A percentile compares a stretch with the other conserved stretches of the same genome.
phyloP scores from a whole-genome alignment of 2,329 filamentous ascomycete genomes.

The Truncatella angustata region DNA sequence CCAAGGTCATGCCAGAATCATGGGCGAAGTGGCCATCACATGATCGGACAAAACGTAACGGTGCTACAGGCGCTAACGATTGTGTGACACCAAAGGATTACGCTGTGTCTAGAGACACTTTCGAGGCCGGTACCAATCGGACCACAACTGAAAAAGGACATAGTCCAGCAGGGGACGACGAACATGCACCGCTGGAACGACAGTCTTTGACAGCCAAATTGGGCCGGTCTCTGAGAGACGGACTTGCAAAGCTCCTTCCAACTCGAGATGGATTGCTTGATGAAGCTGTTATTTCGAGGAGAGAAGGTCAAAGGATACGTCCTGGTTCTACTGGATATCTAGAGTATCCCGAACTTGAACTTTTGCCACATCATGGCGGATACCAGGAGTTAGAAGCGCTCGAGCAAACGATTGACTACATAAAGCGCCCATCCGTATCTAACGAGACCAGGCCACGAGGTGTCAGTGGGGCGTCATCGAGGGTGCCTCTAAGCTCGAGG shows the following conservation, averaged over 20 bases:
- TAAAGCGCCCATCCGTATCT: conserved; percentile 32
- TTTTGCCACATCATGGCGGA: conserved; percentile 28
- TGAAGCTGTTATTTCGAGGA: too few species aligned
- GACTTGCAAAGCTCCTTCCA: conserved; percentile 21
- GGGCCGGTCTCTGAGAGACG: conserved; percentile 21
- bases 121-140: conserved; percentile 9
- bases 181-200: conserved; percentile 11
- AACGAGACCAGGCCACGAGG: conserved; percentile 16
- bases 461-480: conserved; percentile 15
- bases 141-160: conserved; percentile 1
- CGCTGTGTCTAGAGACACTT: conserved; percentile 7
- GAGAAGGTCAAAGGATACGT: neutral
- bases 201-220: conserved; percentile 23
- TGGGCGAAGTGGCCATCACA: conserved; percentile 34
- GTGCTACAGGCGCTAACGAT: conserved; percentile 23
- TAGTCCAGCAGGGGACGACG: neutral
- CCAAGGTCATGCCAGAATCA: conserved; percentile 23
- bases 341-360: conserved; percentile 35
- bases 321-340: conserved; percentile 17
- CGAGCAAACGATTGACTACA: conserved; percentile 27
- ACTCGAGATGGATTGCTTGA: too few species aligned
- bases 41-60: conserved; percentile 25
- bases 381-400: conserved; percentile 31
- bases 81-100: conserved; percentile 25
- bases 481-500: conserved; percentile 18